A percentile compares a stretch with the other conserved stretches of the same genome.
These are phyloP conservation scores for Amanita phalloides DNA, from an alignment of 768 basidiomycete species.

Conservation along the genomic window DNA sequence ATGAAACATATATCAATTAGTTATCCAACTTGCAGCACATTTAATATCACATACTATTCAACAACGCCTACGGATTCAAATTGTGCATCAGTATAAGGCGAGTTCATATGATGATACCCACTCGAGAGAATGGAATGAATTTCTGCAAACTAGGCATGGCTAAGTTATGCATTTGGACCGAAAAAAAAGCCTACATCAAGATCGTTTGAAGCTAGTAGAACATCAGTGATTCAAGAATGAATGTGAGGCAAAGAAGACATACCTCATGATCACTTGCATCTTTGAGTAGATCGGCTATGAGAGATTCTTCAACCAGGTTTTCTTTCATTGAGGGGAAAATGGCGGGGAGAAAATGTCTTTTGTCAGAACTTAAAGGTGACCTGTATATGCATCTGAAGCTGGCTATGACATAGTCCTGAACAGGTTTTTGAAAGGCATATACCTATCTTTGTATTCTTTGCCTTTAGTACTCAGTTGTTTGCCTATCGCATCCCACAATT, in stretches of 20 bases:
- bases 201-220: constrained; percentile 2
- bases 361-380: constrained; percentile 20
- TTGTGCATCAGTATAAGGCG: background rate
- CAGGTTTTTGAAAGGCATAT: background rate
- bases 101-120: constrained; percentile 10
- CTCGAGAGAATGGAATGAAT: constrained; percentile 30
- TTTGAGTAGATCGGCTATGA: constrained; percentile 18
- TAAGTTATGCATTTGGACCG: background rate
- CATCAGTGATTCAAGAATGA: background rate
- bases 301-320: constrained; percentile 9
- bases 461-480: constrained; percentile 27
- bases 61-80: constrained; percentile 14
- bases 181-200: background rate
- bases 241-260: constrained; percentile 24
- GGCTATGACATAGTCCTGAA: background rate
- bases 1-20: background rate
- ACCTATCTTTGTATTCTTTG: constrained; percentile 46
- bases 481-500: constrained; percentile 28
- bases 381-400: constrained; percentile 34
- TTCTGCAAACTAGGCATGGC: constrained; percentile 28
- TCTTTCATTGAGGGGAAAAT: constrained; percentile 35
- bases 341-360: constrained; percentile 36
- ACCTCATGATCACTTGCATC: constrained; percentile 31
- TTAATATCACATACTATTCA: constrained; percentile 21
- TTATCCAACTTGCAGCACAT: background rate